Evolutionary conservation across 805 yeast genomes (phyloP), one percentile per base, ranked within the genome.

Genomic region (Candida maesae): DNA sequence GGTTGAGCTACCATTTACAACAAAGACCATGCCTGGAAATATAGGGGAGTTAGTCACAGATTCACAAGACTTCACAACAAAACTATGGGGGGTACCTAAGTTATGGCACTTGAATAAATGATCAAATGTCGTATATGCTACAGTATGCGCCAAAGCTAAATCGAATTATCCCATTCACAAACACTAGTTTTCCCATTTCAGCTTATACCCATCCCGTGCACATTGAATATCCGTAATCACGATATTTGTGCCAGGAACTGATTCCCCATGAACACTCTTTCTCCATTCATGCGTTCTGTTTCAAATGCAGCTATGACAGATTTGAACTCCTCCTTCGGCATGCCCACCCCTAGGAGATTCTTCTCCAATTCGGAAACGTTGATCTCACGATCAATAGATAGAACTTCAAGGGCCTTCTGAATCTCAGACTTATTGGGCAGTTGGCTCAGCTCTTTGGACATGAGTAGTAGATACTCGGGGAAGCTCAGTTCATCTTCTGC

Each of bases 391-490:
- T 67, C 79, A 7, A 46, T 46, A 3, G 56, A 53, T 19, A 85
- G 80, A 6, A 74, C 74, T 35, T 66, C 65, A 46, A 88, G 69
- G 1, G 93, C 89, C 36, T 74, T 70, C 34, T 66, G 58, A 9
- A 89, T 56, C 56, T 78, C 80, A 44, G 66, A 60, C 46, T 72
- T 61, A 52, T 77, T 66, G 15, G 78, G 71, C 33, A 85, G 66
- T 39, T 71, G 68, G 28, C 67, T 65, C 38, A 83, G 60, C 44
- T 73, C 77, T 1, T 64, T 56, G 3, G 84, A 76, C 78, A 89
- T 76, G 31, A 79, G 59, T 10, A 80, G 73, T 48, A 84, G 64
- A 55, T 79, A 89, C 34, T 73, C 73, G 4, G 90, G 78, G 55
- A 88, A 86, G 2, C 42, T 39, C 8, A 39, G 75, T 73, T 27